These are phyloP conservation scores for Metarhizium robertsii DNA, from an alignment of 2,329 filamentous ascomycete genomes.

Conservation along the genomic window DNA sequence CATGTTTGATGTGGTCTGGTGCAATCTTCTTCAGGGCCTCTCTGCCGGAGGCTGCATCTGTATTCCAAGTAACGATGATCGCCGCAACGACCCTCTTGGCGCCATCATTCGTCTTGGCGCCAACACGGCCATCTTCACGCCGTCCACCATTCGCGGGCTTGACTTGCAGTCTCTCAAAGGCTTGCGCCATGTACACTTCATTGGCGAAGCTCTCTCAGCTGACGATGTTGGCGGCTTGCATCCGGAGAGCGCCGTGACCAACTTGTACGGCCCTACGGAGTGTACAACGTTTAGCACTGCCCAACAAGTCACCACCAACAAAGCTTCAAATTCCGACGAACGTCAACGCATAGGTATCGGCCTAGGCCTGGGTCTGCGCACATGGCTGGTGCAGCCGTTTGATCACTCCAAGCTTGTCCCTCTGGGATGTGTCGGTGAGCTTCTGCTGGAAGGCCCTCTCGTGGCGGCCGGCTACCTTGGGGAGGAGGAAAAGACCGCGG, in stretches of 20 bases:
- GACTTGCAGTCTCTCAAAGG: constrained; percentile 28
- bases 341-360: background rate
- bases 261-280: background rate
- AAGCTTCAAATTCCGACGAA: background rate
- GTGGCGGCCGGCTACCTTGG: background rate
- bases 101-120: constrained; percentile 27
- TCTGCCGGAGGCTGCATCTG: constrained; percentile 9
- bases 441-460: background rate
- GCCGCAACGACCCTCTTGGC: constrained; percentile 34
- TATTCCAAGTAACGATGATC: constrained; percentile 33
- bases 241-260: background rate
- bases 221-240: background rate
- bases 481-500: constrained; percentile 14
- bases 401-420: background rate
- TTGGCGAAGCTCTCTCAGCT: constrained; percentile 28
- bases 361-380: background rate
- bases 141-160: constrained; percentile 33
- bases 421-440: background rate
- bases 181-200: constrained; percentile 30
- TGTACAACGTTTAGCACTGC: background rate
- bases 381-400: background rate
- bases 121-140: constrained; percentile 37
- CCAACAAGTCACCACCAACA: background rate
- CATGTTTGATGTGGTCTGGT: constrained; percentile 8
- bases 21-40: constrained; percentile 4